These are phyloP conservation scores for Crotalaria pallida DNA, from an alignment of 306 rosid genomes.

Conservation along the genomic window DNA sequence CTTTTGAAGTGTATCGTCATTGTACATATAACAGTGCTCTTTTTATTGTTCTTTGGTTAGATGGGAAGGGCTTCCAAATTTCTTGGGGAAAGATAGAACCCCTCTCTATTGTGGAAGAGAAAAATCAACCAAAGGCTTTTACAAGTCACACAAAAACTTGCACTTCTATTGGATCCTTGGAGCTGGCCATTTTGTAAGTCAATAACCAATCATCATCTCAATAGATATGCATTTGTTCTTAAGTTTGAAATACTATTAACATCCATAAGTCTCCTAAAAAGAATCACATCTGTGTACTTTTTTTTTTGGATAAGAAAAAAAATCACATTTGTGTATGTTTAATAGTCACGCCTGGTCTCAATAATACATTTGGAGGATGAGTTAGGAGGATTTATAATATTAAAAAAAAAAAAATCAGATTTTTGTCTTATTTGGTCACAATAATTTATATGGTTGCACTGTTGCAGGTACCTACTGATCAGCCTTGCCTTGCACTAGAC, in stretches of 20 bases:
- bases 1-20: too few relatives aligned
- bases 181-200: slow-evolving; percentile 99
- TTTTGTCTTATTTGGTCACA: neutral
- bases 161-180: slow-evolving; percentile 91
- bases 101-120: slow-evolving; percentile 52
- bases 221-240: slow-evolving; percentile 1
- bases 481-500: slow-evolving; percentile 68
- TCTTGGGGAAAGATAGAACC: slow-evolving; percentile 46
- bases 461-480: slow-evolving; percentile 76
- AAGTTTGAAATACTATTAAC: neutral
- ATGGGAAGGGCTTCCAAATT: slow-evolving; percentile 69
- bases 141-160: slow-evolving; percentile 58
- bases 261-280: neutral
- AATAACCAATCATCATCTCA: neutral
- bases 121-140: slow-evolving; percentile 52
- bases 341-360: neutral
- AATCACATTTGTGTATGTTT: neutral
- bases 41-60: slow-evolving; percentile 15
- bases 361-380: neutral
- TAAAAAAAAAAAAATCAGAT: too few relatives aligned
- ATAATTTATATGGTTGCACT: neutral
- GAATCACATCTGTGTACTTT: too few relatives aligned
- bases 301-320: too few relatives aligned
- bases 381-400: neutral
- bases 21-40: too few relatives aligned